phyloP scores from a whole-genome alignment of 768 basidiomycete species.

The Mycena sanguinolenta region DNA sequence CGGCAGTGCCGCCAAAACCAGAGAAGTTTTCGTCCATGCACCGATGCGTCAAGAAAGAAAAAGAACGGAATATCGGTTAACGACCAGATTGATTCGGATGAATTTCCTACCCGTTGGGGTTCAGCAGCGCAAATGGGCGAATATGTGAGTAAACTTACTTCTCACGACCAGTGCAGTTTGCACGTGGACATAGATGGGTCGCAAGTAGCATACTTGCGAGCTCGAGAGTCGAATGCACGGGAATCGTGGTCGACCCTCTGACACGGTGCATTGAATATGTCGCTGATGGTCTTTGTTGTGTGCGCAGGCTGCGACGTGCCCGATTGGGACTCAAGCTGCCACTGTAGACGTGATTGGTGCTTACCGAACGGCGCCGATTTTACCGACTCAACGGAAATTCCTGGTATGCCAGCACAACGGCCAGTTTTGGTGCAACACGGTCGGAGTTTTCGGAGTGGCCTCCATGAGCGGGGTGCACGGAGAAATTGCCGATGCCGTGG shows the following conservation, averaged over 20 bases:
- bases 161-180: not conserved
- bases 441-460: too few relatives aligned
- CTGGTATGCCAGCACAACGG: too few relatives aligned
- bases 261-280: slow-evolving; percentile 12
- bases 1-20: slow-evolving; percentile 30
- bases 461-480: too few relatives aligned
- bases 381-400: too few relatives aligned
- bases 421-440: too few relatives aligned
- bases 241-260: not conserved
- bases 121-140: slow-evolving; percentile 27
- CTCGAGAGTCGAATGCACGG: not conserved
- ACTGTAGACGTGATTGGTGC: too few relatives aligned
- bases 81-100: slow-evolving; percentile 38
- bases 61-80: slow-evolving; percentile 37
- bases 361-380: too few relatives aligned
- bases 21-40: slow-evolving; percentile 38
- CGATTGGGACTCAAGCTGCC: too few relatives aligned
- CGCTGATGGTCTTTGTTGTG: too few relatives aligned
- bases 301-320: too few relatives aligned
- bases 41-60: slow-evolving; percentile 39
- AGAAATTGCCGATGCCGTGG: too few relatives aligned
- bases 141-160: slow-evolving; percentile 19
- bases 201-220: not conserved
- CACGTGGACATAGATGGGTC: not conserved
- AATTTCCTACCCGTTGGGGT: slow-evolving; percentile 43